Conservation (phyloP, 2,329 filamentous ascomycete genomes). For the Xylogone sp. region DNA sequence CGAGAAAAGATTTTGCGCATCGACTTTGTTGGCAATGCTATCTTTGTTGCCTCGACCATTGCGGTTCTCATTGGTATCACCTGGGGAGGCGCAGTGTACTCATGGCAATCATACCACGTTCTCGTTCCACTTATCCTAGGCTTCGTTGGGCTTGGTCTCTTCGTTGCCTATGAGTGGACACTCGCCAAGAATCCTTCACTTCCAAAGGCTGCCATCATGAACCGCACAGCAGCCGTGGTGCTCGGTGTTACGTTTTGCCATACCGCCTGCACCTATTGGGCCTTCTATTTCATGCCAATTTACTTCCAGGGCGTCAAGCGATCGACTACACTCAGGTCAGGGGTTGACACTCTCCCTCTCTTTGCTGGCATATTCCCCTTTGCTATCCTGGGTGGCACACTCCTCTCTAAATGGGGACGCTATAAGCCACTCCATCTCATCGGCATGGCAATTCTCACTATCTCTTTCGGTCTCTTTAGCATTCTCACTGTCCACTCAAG, state of each 20-base stretch:
- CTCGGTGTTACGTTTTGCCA: slow-evolving; percentile 35
- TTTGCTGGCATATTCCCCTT: slow-evolving; percentile 33
- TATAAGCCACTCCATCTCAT: slow-evolving; percentile 28
- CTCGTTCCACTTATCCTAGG: slow-evolving; percentile 30
- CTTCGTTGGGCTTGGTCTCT: slow-evolving; percentile 28
- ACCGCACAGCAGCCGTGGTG: slow-evolving; percentile 7
- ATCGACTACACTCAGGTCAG: slow-evolving; percentile 23
- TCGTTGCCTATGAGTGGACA: slow-evolving; percentile 13
- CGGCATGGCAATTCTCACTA: slow-evolving; percentile 23
- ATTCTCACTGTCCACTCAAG: slow-evolving; percentile 20
- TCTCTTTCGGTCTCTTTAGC: slow-evolving; percentile 26
- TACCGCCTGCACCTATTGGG: slow-evolving; percentile 32
- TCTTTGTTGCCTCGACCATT: slow-evolving; percentile 36
- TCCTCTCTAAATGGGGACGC: slow-evolving; percentile 29
- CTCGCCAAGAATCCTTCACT: slow-evolving; percentile 1
- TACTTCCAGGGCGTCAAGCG: slow-evolving; percentile 3
- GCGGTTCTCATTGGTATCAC: slow-evolving; percentile 35
- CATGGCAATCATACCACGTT: slow-evolving; percentile 5
- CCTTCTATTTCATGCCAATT: slow-evolving; percentile 11
- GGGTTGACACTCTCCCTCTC: slow-evolving; percentile 35
- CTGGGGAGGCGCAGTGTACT: slow-evolving; percentile 2
- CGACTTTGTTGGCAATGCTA: slow-evolving; percentile 40
- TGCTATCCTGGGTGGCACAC: slow-evolving; percentile 31
- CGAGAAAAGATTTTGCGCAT: slow-evolving; percentile 15
- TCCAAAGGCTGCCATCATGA: slow-evolving; percentile 7